Percentiles rank a stretch among this genome's conserved stretches.
These are phyloP conservation scores for Beauveria scarabaeidicola DNA, from an alignment of 2,329 filamentous ascomycete species.

Conservation along the genomic window DNA sequence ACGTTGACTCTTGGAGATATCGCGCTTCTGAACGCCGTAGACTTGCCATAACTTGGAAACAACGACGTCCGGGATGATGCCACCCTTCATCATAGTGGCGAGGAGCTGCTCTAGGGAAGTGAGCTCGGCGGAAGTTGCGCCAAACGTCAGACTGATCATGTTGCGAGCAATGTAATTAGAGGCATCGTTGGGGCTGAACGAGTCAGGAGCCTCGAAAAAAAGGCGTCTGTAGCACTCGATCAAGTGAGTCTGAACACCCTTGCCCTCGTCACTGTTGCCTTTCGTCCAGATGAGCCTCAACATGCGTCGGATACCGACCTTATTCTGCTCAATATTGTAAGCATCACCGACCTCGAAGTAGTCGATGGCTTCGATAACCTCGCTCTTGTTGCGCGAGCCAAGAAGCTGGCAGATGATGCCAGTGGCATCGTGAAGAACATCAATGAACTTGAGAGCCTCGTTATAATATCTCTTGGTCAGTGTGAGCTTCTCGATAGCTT, in stretches of 20 bases:
- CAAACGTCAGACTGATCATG: conserved; percentile 98
- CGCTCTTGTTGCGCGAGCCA: conserved; percentile 92
- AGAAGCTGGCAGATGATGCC: conserved; percentile 76
- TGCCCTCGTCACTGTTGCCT: conserved; percentile 97
- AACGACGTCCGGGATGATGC: conserved; percentile 76
- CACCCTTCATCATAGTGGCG: conserved; percentile 94
- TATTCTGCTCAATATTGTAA: conserved; percentile 91
- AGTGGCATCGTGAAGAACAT: conserved; percentile 78
- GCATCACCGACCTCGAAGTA: conserved; percentile 94
- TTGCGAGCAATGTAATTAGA: conserved; percentile 95
- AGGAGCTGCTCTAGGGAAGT: conserved; percentile 92
- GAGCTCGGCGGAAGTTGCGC: conserved; percentile 85
- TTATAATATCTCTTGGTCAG: conserved; percentile 83
- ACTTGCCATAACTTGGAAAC: conserved; percentile 95
- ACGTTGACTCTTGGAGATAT: conserved; percentile 85
- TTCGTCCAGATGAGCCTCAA: conserved; percentile 98
- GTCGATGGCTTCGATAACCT: conserved; percentile 98
- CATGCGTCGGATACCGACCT: conserved; percentile 89
- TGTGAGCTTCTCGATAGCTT: conserved; percentile 79
- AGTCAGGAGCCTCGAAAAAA: conserved; percentile 90
- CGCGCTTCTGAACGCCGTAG: conserved; percentile 86
- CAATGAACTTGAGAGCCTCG: conserved; percentile 91
- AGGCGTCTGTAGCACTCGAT: conserved; percentile 95
- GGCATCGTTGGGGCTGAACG: conserved; percentile 79
- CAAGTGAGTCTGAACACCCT: conserved; percentile 91